Base-by-base conservation (phyloP, 371 early-diverging fungal genomes). In the Apophysomyces variabilis region DNA sequence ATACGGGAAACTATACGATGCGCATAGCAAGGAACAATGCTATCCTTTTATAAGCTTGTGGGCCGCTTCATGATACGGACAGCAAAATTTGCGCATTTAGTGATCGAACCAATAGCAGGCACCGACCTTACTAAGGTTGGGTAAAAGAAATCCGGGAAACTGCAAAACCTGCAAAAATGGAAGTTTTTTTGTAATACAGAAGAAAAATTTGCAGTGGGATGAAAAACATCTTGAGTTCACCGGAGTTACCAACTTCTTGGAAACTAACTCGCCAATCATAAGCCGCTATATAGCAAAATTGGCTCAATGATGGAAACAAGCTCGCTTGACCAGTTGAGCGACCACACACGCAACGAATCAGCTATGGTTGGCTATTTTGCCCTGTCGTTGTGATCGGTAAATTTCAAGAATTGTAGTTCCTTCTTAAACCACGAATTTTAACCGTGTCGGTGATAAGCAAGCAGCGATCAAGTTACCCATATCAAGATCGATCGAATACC, bases 1-100 rank as follows among this genome's bases (percentile, higher is more conserved):
- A 50, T 50, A 21, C 18, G 21, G 54, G 21, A 21, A 45, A 50
- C 11, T 21, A 26, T 50, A 21, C 54, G 7, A 8, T 36, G n/a
- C 26, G 9, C 38, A 59, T n/a, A 16, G 39, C 26, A 35, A 38
- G 35, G 39, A 39, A n/a, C 13, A 38, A 5, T 21, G 37, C 57
- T 13, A 41, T 26, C 62, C 57, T 66, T 56, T 60, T 37, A 41
- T 65, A 56, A 38, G 5, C 35, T 5, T 12, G 2, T 9, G 41
- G 43, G 43, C 36, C 35, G 57, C 16, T 26, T 18, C 18, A n/a
- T 54, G 44, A 56, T 61, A 60, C 57, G 67, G 62, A 57, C 11
- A 61, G 67, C 67, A 66, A 66, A 66, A 66, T 62, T 66, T 56
- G 45, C 67, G 54, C 67, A 62, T 21, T 32, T 16, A 9, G 11